Conservation (phyloP, 2,329 filamentous ascomycete genomes). For the Chalaropsis thielavioides region DNA sequence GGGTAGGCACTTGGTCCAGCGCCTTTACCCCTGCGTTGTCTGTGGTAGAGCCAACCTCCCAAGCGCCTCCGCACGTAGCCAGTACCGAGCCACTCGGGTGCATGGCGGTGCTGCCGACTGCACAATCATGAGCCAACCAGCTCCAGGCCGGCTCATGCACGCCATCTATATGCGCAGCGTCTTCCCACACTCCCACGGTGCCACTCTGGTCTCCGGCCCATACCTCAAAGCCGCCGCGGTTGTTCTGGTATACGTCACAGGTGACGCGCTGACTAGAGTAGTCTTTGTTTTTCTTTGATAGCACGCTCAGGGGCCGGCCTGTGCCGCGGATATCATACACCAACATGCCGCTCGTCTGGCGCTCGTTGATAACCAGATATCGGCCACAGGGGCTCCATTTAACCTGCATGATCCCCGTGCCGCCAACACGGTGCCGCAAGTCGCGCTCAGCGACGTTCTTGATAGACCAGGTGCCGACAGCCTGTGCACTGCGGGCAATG, state of each 20-base stretch:
- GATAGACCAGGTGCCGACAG: constrained; percentile 46
- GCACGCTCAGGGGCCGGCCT: constrained; percentile 39
- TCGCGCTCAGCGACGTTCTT: constrained; percentile 36
- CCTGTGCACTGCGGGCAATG: constrained; percentile 37
- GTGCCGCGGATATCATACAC: constrained; percentile 50
- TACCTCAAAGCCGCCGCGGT: constrained; percentile 36
- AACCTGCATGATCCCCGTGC: constrained; percentile 48
- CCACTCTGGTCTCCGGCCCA: constrained; percentile 46
- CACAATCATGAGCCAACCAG: constrained; percentile 35
- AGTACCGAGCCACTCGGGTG: constrained; percentile 41
- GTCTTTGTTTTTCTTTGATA: constrained; percentile 8
- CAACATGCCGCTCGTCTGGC: constrained; percentile 39
- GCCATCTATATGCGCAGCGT: constrained; percentile 35
- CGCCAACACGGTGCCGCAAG: constrained; percentile 23
- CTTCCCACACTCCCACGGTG: constrained; percentile 43
- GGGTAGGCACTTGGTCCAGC: background rate
- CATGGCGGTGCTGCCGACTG: constrained; percentile 36
- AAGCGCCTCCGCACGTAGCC: constrained; percentile 43
- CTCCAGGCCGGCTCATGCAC: constrained; percentile 32
- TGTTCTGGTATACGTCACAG: constrained; percentile 39
- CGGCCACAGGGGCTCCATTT: constrained; percentile 49
- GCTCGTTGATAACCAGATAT: constrained; percentile 48
- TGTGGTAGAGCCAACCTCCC: constrained; percentile 26
- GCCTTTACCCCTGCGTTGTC: background rate
- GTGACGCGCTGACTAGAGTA: constrained; percentile 33